Evolutionary conservation across 805 yeast genomes (phyloP).

Genomic region (Wickerhamiella allomyrinae): DNA sequence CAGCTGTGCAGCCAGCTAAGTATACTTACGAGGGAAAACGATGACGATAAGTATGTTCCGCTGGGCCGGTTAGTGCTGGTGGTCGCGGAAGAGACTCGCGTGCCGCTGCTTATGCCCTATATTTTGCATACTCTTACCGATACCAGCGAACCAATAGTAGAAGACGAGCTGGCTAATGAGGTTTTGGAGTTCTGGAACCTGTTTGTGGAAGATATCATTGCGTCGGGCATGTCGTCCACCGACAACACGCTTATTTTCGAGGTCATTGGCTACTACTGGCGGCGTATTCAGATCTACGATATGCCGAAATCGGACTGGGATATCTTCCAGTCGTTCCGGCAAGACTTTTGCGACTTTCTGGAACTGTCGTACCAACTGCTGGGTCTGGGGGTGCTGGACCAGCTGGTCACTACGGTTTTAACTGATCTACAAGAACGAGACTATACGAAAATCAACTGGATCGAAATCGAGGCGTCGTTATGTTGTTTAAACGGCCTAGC

Average conservation of each 20-base stretch:
- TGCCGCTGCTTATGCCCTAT: conserved; percentile 9
- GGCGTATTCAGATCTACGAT: conserved; percentile 36
- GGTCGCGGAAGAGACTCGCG: conserved; percentile 6
- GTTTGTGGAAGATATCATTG: conserved; percentile 21
- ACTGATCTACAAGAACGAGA: conserved; percentile 3
- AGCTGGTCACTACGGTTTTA: conserved; percentile 23
- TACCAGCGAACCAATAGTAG: conserved; percentile 14
- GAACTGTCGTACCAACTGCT: conserved; percentile 57
- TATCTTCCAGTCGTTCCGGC: conserved; percentile 56
- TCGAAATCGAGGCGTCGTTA: conserved; percentile 46
- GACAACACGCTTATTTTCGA: conserved; percentile 27
- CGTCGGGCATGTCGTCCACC: conserved; percentile 17
- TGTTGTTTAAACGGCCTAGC: conserved; percentile 44
- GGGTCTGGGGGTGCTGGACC: conserved; percentile 36
- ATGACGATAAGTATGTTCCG: conserved; percentile 8
- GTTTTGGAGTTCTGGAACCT: conserved; percentile 25
- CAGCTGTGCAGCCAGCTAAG: neutral
- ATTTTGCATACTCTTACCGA: conserved; percentile 9
- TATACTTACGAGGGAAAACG: conserved; percentile 3
- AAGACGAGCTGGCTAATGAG: conserved; percentile 20
- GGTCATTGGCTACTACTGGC: conserved; percentile 53
- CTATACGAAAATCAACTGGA: conserved; percentile 17
- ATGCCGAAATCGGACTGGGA: conserved; percentile 23
- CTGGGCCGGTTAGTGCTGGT: conserved; percentile 13
- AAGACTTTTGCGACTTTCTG: conserved; percentile 63